phyloP scores from a whole-genome alignment of 495 filamentous ascomycete species.

The Podospora tetraspora region DNA sequence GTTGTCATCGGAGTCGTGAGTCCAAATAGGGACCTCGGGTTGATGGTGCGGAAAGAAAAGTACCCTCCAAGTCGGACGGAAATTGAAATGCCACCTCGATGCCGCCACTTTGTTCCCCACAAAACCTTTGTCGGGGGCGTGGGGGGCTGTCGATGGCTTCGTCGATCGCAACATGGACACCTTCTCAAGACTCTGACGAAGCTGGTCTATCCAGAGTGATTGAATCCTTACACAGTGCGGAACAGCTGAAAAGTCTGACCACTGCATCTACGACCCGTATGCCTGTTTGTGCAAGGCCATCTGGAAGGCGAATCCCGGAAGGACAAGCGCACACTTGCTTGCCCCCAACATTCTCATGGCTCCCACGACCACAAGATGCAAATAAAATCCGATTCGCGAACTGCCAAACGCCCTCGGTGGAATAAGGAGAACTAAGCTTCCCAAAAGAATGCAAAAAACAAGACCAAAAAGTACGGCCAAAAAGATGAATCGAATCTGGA shows the following conservation, averaged over 20 bases:
- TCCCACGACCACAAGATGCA: not conserved
- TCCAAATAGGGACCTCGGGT: not conserved
- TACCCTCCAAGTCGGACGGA: too few relatives aligned
- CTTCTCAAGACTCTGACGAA: not conserved
- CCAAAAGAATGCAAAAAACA: slow-evolving; percentile 4
- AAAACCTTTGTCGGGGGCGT: not conserved
- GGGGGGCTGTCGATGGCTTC: not conserved
- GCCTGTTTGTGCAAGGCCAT: too few relatives aligned
- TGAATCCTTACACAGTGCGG: too few relatives aligned
- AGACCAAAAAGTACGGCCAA: slow-evolving; percentile 18
- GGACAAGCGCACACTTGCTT: not conserved
- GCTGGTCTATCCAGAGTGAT: not conserved
- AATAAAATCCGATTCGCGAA: too few relatives aligned
- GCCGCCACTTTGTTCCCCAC: too few relatives aligned
- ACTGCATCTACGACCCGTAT: too few relatives aligned
- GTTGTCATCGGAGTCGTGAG: not conserved
- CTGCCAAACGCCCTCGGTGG: not conserved
- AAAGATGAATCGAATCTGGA: slow-evolving; percentile 32
- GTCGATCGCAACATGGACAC: not conserved
- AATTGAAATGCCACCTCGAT: not conserved
- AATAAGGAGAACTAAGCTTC: not conserved
- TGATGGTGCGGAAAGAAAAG: not conserved
- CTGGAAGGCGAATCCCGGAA: too few relatives aligned
- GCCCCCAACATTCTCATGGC: not conserved
- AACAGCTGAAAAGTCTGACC: too few relatives aligned